Base-by-base conservation (phyloP, 1,284 basidiomycete species). In the Ceraceosorus guamensis region DNA sequence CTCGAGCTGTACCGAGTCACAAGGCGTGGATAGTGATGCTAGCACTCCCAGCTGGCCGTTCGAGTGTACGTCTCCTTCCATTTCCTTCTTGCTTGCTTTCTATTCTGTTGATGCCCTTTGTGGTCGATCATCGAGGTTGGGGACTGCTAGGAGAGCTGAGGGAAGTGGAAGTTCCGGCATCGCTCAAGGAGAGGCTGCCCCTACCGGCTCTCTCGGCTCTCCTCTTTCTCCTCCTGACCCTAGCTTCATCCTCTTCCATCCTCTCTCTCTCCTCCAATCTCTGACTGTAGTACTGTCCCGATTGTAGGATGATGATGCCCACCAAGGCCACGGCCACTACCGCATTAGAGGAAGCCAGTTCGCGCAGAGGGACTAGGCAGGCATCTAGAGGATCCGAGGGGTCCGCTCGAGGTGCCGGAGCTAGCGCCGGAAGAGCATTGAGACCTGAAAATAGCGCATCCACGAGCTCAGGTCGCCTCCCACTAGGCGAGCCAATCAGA, bases 251-350 rank as follows among this genome's bases (percentile, higher is more conserved):
- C 41, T 75, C 72, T 45, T 76, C 73, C 51, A 70, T 67, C 35
- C 72, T 54, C 49, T 76, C 73, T 39, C 72, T 62, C 55, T 71
- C 72, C 47, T 73, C 71, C 31, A 75, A 61, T 46, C 73, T 58
- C 55, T 75, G 70, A 47, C 66, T 67, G 59, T 75, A 76, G 65
- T 73, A 76, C 48, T 76, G 73, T n/a, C 68, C 73, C 46, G 65
- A 64, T 52, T 76, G 73, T 33, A 76, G 59, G 1, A 75, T 57
- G 31, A 76, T 59, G 48, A 75, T 65, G 48, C 73, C 73, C 30
- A 75, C 57, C 13, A 76, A 54, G 5, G 73, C 73, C 30, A 70
- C 67, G 14, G 72, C 70, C 39, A 75, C 55, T 41, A 76, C 67
- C 13, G 71, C 68, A 44, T 76, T 63, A 0, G 72, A 70, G 31